Base-by-base conservation (phyloP, 2,329 filamentous ascomycete genomes). In the Nannizziopsis arthrosporioides region DNA sequence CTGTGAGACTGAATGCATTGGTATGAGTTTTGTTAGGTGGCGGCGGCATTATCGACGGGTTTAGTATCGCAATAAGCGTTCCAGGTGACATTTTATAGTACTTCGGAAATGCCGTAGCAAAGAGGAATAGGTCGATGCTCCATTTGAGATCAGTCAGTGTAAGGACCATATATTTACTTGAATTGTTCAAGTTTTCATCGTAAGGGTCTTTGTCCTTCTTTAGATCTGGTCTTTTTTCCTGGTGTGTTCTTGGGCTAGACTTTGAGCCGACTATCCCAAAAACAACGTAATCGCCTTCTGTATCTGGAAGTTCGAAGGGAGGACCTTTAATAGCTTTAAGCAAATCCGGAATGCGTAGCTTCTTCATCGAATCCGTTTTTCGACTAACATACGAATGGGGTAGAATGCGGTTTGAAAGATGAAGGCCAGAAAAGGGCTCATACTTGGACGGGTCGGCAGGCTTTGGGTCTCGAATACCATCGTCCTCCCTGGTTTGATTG, bases 71-170 rank as follows among this genome's bases (percentile, higher is more conserved):
- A 48, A 98, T 73, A 1, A 96, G 76, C 0, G 89, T 95, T n/a
- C 92, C 92, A 1, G 86, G 78, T 0, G 81, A 81, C n/a, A 96
- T 72, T 61, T 94, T 94, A 83, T 90, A 96, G 69, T 92, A 98
- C 47, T 85, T 81, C 12, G 85, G 82, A 58, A 96, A 95, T 5
- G 87, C 93, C 0, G 83, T 81, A 58, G 85, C 85, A 66, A 98
- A 98, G 11, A 98, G 77, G 58, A 88, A 96, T 37, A 96, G 75
- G 54, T 96, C 89, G 10, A 98, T 66, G 57, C 94, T 87, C 79
- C 82, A 94, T 58, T 87, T 83, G 9, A 98, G 72, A 63, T 98
- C 90, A 0, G 85, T 87, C 2, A 98, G 73, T 1, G 80, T 85
- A 53, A 98, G 71, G 1, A 90, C 83, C 85, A 98, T 95, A 69